Evolutionary conservation across 2,329 filamentous ascomycete genomes (phyloP).

Genomic region (Diaporthe australafricana): DNA sequence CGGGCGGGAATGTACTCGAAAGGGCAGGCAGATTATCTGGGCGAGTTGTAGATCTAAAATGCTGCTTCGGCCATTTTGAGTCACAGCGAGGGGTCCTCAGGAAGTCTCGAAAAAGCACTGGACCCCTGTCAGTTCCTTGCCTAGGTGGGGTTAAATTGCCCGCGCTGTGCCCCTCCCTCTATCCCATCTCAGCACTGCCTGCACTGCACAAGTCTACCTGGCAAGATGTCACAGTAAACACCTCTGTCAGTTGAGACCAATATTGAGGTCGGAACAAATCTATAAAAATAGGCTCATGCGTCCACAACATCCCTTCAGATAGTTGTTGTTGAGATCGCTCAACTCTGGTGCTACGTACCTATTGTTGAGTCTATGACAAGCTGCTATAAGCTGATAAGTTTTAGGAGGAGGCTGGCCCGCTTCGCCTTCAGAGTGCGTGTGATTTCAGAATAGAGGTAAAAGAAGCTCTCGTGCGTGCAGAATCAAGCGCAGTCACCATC

Average conservation of each 20-base stretch:
- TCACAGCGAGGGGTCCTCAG: slow-evolving; percentile 29
- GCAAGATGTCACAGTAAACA: not conserved
- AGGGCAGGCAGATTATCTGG: not conserved
- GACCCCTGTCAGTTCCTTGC: not conserved
- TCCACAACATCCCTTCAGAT: no score
- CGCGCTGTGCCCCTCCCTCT: slow-evolving; percentile 10
- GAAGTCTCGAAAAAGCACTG: slow-evolving; percentile 9
- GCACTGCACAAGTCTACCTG: not conserved
- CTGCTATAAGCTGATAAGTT: not conserved
- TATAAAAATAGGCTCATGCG: no score
- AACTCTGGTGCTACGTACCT: no score
- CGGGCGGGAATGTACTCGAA: not conserved
- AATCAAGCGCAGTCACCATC: not conserved
- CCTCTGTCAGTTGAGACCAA: no score
- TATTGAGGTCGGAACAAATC: no score
- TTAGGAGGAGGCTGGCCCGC: not conserved
- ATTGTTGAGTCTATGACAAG: no score
- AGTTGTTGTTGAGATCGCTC: no score
- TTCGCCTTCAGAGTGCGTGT: not conserved
- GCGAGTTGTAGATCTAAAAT: slow-evolving; percentile 7
- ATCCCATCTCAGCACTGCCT: not conserved
- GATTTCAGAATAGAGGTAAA: not conserved
- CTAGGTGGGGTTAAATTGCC: slow-evolving; percentile 8
- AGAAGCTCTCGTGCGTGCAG: not conserved
- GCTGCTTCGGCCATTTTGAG: slow-evolving; percentile 24